Conservation (phyloP, 805 yeast species). For the Nakazawaea ambrosiae region DNA sequence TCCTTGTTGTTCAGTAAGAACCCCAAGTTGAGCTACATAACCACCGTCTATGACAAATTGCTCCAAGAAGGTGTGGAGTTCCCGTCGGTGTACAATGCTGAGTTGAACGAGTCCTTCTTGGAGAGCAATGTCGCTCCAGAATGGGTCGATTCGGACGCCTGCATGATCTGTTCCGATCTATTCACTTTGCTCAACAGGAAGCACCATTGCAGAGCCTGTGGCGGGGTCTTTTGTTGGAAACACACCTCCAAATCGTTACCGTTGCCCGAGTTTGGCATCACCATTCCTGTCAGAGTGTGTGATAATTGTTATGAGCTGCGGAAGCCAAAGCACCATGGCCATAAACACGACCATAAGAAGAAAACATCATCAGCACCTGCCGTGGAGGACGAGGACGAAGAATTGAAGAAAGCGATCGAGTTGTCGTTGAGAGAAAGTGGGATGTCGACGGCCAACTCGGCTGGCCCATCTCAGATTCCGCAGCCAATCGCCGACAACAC, state of each 20-base stretch:
- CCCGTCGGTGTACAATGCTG: constrained; percentile 44
- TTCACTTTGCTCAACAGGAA: constrained; percentile 82
- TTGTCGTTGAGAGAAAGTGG: constrained; percentile 59
- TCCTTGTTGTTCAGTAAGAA: constrained; percentile 64
- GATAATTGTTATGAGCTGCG: constrained; percentile 77
- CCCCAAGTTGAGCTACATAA: constrained; percentile 58
- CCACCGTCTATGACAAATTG: constrained; percentile 52
- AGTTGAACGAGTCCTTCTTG: constrained; percentile 44
- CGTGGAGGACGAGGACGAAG: constrained; percentile 62
- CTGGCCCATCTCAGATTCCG: constrained; percentile 13
- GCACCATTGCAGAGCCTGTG: constrained; percentile 96
- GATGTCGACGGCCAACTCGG: constrained; percentile 15
- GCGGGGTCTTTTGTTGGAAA: constrained; percentile 84
- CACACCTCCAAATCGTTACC: constrained; percentile 74
- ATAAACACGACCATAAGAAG: constrained; percentile 5
- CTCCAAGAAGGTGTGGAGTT: constrained; percentile 58
- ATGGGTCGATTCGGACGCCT: constrained; percentile 93
- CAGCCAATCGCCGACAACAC: constrained; percentile 11
- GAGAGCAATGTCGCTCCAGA: constrained; percentile 94
- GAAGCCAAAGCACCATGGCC: constrained; percentile 23
- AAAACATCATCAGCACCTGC: constrained; percentile 16
- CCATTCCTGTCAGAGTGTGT: constrained; percentile 88
- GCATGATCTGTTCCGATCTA: constrained; percentile 84
- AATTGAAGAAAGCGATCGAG: constrained; percentile 69
- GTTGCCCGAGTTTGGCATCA: constrained; percentile 78